Base-by-base conservation (phyloP, 495 filamentous ascomycete genomes). In the Physcia stellaris region DNA sequence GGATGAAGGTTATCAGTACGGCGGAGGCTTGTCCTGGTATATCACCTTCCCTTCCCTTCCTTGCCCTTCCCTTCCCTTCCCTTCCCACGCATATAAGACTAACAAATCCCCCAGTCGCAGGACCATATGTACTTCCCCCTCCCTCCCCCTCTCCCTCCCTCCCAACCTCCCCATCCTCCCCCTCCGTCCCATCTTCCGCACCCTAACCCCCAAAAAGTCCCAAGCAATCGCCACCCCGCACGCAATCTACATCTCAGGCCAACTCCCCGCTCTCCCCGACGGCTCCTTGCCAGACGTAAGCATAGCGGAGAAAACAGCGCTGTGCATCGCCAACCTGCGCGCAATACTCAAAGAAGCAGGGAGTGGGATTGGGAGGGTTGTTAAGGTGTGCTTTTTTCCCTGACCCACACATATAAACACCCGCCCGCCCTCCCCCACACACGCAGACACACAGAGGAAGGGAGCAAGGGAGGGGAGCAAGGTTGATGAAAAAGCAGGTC, bases 231-330 rank as follows among this genome's bases (percentile, higher is more conserved):
- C 75, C 48, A 86, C 86, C 39, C 77, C 83, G 40, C 71, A 71
- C 34, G 68, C 78, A 48, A 79, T 95, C 66, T 96, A 83, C 70
- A 79, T 86, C 63, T 95, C 88, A 4, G 88, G 88, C 54, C 86
- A 90, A 59, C 86, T 95, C 49, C 88, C 86, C 45, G 79, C 80
- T 45, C 80, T 86, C 54, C 61, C 73, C 46, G 48, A 71, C 37
- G 86, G 83, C 46, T 79, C 78, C 49, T 70, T 93, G 12, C 62
- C 90, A 41, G 57, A 76, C 47, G 86, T 83, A 28, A 76, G 63
- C 50, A 87, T 94, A 51, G 75, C 72, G 37, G 70, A 82, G 43
- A 77, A 83, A 64, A 86, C 84, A 26, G 67, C 68, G 35, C 66
- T 67, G 33, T 88, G 80, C 70, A 78, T 83, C 55, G 59, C 75